Conservation (phyloP, 495 filamentous ascomycete species). For the Xylaria telfairii region DNA sequence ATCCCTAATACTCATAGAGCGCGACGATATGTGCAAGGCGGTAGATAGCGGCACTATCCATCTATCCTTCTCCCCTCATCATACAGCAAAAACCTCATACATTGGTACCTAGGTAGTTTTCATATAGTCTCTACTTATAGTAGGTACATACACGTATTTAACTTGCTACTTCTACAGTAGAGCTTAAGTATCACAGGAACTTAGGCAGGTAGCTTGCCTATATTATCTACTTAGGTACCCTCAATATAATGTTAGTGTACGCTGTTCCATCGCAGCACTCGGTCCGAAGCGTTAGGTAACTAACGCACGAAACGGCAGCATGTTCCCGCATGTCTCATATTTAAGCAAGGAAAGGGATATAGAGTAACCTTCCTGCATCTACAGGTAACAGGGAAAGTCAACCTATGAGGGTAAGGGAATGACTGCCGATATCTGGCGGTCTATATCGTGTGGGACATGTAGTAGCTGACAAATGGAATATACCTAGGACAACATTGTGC, state of each 20-base stretch:
- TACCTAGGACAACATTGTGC: background rate
- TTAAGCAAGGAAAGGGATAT: too few relatives aligned
- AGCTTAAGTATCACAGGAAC: background rate
- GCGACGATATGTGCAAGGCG: background rate
- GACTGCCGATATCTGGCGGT: background rate
- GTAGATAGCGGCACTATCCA: background rate
- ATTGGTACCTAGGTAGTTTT: too few relatives aligned
- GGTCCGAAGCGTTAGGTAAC: too few relatives aligned
- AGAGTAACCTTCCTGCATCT: background rate
- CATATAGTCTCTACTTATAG: background rate
- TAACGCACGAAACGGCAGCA: background rate
- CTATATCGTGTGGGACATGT: background rate
- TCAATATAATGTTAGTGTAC: too few relatives aligned
- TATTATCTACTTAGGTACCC: background rate
- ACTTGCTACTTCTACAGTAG: background rate
- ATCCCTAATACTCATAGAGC: background rate
- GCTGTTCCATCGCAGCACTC: too few relatives aligned
- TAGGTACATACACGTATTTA: background rate
- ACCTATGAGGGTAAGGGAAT: too few relatives aligned
- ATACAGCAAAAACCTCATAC: background rate
- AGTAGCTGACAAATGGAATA: conserved; percentile 17
- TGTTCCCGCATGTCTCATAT: background rate
- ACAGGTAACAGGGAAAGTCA: background rate
- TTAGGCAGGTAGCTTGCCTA: background rate
- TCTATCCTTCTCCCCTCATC: background rate